Conservation (phyloP, 345 rosid genomes). For the Citrus hindsii region DNA sequence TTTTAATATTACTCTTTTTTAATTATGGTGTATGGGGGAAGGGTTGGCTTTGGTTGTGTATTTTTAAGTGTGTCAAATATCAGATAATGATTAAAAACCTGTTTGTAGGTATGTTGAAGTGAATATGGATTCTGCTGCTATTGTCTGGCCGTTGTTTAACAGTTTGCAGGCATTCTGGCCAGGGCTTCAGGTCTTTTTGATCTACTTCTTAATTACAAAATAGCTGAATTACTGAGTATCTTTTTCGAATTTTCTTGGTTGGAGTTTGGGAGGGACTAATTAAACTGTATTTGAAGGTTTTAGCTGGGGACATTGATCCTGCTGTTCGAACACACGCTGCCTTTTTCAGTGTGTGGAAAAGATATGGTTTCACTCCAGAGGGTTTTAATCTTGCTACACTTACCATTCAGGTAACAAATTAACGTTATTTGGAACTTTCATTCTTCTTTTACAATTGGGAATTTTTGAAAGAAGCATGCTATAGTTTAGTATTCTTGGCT, state of each 20-base stretch:
- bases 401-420: slow-evolving; percentile 52
- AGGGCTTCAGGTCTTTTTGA: slow-evolving; percentile 79
- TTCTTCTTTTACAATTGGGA: neutral
- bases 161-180: slow-evolving; percentile 99
- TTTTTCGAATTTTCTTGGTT: neutral
- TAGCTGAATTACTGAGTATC: neutral
- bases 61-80: neutral
- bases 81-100: slow-evolving; percentile 11
- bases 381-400: slow-evolving; percentile 94
- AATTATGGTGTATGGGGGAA: neutral
- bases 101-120: slow-evolving; percentile 91
- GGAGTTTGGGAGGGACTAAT: neutral
- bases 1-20: too few relatives aligned
- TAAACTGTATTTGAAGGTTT: slow-evolving; percentile 54
- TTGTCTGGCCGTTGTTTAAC: slow-evolving; percentile 94
- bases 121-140: slow-evolving; percentile 97
- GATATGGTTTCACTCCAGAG: slow-evolving; percentile 94
- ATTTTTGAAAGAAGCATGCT: neutral
- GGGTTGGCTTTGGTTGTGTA: neutral
- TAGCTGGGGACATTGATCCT: slow-evolving; percentile 94
- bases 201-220: slow-evolving; percentile 5
- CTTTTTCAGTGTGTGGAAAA: slow-evolving; percentile 92
- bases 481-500: neutral
- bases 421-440: neutral
- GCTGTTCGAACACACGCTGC: slow-evolving; percentile 97